phyloP scores from a whole-genome alignment of 2,329 filamentous ascomycete genomes.

The Ophiognomonia clavigignenti-juglandacearum region DNA sequence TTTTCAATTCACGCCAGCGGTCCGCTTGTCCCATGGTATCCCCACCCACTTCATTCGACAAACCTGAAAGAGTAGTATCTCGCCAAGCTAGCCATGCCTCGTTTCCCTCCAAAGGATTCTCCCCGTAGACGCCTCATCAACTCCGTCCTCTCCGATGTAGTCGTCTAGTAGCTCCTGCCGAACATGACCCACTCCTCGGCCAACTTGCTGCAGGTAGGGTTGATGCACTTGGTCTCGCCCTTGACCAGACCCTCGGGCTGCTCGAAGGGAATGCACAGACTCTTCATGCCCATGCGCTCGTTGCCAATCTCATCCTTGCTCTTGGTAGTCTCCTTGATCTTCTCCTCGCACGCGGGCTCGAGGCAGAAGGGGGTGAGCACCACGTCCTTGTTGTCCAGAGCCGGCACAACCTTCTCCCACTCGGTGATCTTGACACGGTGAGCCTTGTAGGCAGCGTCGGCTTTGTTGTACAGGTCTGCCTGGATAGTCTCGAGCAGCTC shows the following conservation, averaged over 20 bases:
- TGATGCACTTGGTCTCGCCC: constrained; percentile 86
- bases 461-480: constrained; percentile 70
- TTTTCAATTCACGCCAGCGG: neutral
- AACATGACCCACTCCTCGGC: constrained; percentile 93
- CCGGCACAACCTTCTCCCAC: constrained; percentile 88
- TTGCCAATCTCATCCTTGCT: constrained; percentile 41
- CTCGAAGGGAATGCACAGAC: constrained; percentile 70
- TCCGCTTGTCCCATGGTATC: neutral
- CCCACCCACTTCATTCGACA: neutral
- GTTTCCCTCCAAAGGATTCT: neutral
- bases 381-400: constrained; percentile 87
- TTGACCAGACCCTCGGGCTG: constrained; percentile 76
- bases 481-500: constrained; percentile 87
- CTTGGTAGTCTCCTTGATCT: constrained; percentile 89
- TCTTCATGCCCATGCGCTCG: constrained; percentile 64
- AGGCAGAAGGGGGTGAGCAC: constrained; percentile 89
- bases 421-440: constrained; percentile 78
- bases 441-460: constrained; percentile 70
- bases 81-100: neutral
- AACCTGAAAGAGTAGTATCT: neutral
- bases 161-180: constrained; percentile 67
- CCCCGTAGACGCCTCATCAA: neutral
- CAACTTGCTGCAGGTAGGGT: constrained; percentile 72
- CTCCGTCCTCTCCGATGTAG: constrained; percentile 26
- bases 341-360: constrained; percentile 77